Conservation (phyloP, 1,284 basidiomycete species). For the Cryptococcus sp. region DNA sequence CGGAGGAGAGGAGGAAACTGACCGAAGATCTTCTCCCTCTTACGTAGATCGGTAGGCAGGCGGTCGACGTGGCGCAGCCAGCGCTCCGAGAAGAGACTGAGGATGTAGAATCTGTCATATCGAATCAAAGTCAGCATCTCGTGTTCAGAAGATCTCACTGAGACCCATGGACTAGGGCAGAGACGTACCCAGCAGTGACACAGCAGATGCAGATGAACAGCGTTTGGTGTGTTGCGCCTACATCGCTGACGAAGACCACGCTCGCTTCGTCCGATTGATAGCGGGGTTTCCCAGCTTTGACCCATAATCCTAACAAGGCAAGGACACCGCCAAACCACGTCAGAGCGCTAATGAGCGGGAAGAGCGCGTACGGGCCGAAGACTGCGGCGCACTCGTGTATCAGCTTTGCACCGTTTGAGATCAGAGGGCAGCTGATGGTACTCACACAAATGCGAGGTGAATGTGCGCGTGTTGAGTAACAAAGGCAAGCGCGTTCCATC, state of each 20-base stretch:
- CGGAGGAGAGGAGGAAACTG: slow-evolving; percentile 10
- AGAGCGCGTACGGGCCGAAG: slow-evolving; percentile 51
- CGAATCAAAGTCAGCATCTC: too few relatives aligned
- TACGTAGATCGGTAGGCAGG: slow-evolving; percentile 55
- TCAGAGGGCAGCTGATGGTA: not conserved
- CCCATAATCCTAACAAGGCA: slow-evolving; percentile 53
- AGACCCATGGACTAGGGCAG: not conserved
- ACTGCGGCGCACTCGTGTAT: slow-evolving; percentile 26
- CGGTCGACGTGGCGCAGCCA: slow-evolving; percentile 57
- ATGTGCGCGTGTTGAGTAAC: slow-evolving; percentile 15
- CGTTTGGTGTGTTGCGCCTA: slow-evolving; percentile 52
- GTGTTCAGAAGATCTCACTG: not conserved
- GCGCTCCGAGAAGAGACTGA: slow-evolving; percentile 55
- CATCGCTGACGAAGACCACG: slow-evolving; percentile 57
- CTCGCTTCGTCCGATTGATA: slow-evolving; percentile 50
- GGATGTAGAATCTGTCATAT: slow-evolving; percentile 43
- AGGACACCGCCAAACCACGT: slow-evolving; percentile 49
- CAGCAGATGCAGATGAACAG: slow-evolving; percentile 53
- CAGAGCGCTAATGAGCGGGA: slow-evolving; percentile 41
- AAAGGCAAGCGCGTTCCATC: slow-evolving; percentile 18
- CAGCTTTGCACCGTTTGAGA: not conserved
- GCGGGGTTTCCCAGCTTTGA: slow-evolving; percentile 45
- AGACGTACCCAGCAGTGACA: slow-evolving; percentile 33
- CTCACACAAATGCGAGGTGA: slow-evolving; percentile 44
- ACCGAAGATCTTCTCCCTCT: slow-evolving; percentile 50